Percentiles rank a stretch among this genome's conserved stretches.
These are phyloP conservation scores for Botrytis medusae DNA, from an alignment of 2,329 filamentous ascomycete genomes.

Conservation along the genomic window DNA sequence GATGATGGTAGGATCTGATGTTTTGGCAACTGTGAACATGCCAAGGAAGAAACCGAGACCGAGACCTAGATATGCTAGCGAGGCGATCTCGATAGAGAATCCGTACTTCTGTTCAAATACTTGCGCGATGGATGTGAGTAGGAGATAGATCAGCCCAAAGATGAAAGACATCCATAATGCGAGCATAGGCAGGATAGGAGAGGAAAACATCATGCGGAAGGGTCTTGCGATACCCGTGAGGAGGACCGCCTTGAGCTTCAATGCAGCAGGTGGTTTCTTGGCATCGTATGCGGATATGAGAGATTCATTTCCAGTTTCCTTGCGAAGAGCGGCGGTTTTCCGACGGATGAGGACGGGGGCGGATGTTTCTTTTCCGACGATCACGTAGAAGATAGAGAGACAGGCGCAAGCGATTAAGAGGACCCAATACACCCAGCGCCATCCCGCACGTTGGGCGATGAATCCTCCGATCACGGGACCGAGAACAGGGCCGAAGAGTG, in stretches of 20 bases:
- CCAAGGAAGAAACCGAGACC: slow-evolving; percentile 46
- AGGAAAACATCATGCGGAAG: slow-evolving; percentile 49
- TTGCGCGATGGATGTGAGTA: slow-evolving; percentile 32
- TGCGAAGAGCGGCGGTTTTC: slow-evolving; percentile 39
- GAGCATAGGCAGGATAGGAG: slow-evolving; percentile 42
- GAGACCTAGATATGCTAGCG: slow-evolving; percentile 49
- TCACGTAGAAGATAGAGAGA: slow-evolving; percentile 42
- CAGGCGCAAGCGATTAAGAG: slow-evolving; percentile 42
- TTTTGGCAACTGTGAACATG: slow-evolving; percentile 43
- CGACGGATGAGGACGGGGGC: slow-evolving; percentile 48
- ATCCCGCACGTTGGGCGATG: slow-evolving; percentile 39
- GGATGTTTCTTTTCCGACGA: slow-evolving; percentile 51
- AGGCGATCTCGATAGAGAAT: slow-evolving; percentile 45
- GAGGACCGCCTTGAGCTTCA: slow-evolving; percentile 32
- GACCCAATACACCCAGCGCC: slow-evolving; percentile 47
- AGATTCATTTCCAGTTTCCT: slow-evolving; percentile 44
- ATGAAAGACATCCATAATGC: slow-evolving; percentile 27
- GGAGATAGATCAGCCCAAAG: slow-evolving; percentile 37
- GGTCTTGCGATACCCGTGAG: slow-evolving; percentile 36
- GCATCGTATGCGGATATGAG: slow-evolving; percentile 47
- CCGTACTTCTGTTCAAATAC: slow-evolving; percentile 41
- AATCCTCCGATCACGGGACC: slow-evolving; percentile 41
- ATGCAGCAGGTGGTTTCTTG: slow-evolving; percentile 32
- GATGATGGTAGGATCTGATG: slow-evolving; percentile 49
- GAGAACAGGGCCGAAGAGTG: slow-evolving; percentile 41